Evolutionary conservation across 768 basidiomycete species (phyloP), one percentile per base, ranked within the genome.

Genomic region (Fomitopsis serialis): DNA sequence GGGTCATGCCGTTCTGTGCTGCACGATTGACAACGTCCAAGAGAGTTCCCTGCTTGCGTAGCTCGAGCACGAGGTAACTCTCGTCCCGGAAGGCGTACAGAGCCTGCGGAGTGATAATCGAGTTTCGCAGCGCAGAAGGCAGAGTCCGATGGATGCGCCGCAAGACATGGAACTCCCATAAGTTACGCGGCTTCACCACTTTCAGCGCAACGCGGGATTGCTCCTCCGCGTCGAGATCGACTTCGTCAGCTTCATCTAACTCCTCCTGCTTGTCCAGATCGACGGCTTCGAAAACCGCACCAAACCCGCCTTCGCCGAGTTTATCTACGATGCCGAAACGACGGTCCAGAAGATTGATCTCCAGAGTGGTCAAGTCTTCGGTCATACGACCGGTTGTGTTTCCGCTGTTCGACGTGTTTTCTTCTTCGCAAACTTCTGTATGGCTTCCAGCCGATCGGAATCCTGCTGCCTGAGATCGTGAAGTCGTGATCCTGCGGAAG

Each of bases 271-370:
- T 44, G 37, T 54, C 53, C 63, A 74, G 49, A 63, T 85, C 78
- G 52, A 79, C 78, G 3, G 89, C 91, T 56, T 87, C 81, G 74
- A 96, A 99, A n/a, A 99, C 97, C 2, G 87, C 81, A 2, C 96
- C 97, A 61, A 96, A 99, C 0, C 95, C 92, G 5, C 97, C 97
- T 71, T 99, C 97, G 17, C 97, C 97, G 22, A 99, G 77, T 68
- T 98, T 99, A 56, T 88, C 88, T 2, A 77, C 72, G 3, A 98
- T 82, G 50, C 78, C 79, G 63, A 89, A 92, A 49, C 73, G 73
- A 54, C 78, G 79, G 2, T 77, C 85, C 43, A 76, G 76, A n/a
- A 98, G 72, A 17, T 70, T 72, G 40, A 98, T 65, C 21, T 78
- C 61, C 66, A 87, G 77, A 22, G 64, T 67, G 35, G 71, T 69